Evolutionary conservation across 768 basidiomycete species (phyloP).

Genomic region (Lactarius vividus): DNA sequence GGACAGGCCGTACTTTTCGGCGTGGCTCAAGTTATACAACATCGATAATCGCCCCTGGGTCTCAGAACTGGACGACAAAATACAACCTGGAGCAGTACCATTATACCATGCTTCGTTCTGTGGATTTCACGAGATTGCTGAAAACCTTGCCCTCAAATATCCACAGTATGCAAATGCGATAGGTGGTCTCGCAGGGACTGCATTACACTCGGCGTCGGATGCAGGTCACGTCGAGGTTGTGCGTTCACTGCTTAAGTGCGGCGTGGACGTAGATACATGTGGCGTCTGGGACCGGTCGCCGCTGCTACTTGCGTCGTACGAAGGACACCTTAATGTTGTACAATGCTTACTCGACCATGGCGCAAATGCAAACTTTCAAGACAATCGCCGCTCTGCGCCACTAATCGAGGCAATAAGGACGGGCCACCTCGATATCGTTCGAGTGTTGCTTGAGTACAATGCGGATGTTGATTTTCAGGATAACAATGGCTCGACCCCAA

Average conservation of each 20-base stretch:
- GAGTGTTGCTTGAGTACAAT: background rate
- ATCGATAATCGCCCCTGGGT: background rate
- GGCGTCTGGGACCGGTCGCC: background rate
- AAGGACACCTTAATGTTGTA: background rate
- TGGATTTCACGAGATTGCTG: background rate
- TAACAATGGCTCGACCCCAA: background rate
- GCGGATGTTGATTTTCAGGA: background rate
- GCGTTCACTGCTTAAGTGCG: background rate
- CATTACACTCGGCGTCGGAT: background rate
- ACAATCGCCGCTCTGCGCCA: background rate
- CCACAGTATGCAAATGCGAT: background rate
- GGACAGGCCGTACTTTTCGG: background rate
- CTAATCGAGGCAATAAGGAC: background rate
- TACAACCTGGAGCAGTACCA: background rate
- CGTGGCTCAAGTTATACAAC: background rate
- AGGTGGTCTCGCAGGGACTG: background rate
- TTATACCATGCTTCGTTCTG: background rate
- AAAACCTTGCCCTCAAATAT: background rate
- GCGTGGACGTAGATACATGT: background rate
- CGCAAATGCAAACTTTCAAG: background rate
- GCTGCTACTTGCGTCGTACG: background rate
- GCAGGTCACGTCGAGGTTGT: background rate
- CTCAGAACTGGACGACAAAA: accelerated
- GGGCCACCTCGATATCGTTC: background rate
- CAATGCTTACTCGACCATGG: background rate